Conservation (phyloP, 768 basidiomycete species). For the Psilocybe subaeruginosa region DNA sequence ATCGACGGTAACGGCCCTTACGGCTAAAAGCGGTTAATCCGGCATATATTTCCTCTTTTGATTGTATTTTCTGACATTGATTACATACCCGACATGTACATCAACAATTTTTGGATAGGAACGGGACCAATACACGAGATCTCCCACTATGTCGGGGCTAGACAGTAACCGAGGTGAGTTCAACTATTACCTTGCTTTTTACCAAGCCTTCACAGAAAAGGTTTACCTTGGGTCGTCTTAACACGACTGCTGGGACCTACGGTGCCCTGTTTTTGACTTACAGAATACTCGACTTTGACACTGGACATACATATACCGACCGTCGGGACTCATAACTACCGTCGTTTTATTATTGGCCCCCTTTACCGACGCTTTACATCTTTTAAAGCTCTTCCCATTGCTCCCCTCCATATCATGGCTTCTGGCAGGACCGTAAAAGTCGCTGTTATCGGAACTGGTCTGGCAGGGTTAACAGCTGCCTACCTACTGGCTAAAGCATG, state of each 20-base stretch:
- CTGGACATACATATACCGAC: background rate
- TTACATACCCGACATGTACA: background rate
- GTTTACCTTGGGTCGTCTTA: background rate
- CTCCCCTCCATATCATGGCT: slow-evolving; percentile 25
- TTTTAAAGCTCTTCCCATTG: too few species aligned
- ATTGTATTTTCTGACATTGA: background rate
- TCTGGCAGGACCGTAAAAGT: slow-evolving; percentile 50
- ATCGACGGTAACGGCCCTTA: background rate
- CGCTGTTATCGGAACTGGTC: slow-evolving; percentile 72
- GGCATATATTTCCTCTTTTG: too few species aligned
- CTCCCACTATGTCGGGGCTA: background rate
- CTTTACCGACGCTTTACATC: too few species aligned
- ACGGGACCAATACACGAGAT: background rate
- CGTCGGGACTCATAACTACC: background rate
- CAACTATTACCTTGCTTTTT: background rate
- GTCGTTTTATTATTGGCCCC: background rate
- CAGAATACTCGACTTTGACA: background rate
- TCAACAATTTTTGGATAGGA: background rate
- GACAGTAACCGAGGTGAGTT: background rate
- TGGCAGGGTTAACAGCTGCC: slow-evolving; percentile 74
- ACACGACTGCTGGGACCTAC: background rate
- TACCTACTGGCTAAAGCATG: slow-evolving; percentile 50
- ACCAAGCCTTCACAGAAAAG: background rate
- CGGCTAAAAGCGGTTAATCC: too few species aligned
- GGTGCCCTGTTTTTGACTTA: background rate